A percentile compares a stretch with the other conserved stretches of the same genome.
These are phyloP conservation scores for Neofusicoccum ribis DNA, from an alignment of 2,329 filamentous ascomycete species.

Conservation along the genomic window DNA sequence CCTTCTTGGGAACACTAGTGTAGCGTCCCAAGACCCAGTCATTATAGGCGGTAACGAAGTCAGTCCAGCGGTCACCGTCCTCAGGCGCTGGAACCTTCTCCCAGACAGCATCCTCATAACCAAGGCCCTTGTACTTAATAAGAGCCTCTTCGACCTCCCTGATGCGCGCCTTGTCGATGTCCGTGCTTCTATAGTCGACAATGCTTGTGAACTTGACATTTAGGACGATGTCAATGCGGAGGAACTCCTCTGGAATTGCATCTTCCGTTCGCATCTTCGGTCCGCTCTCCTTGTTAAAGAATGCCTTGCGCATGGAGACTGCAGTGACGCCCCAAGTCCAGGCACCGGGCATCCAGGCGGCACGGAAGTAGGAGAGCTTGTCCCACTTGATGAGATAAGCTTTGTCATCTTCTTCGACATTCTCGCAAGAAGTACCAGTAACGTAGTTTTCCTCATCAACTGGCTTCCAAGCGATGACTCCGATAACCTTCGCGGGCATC, in stretches of 20 bases:
- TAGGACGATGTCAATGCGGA: slow-evolving; percentile 87
- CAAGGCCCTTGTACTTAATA: slow-evolving; percentile 90
- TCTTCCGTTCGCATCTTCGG: slow-evolving; percentile 72
- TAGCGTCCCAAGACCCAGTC: slow-evolving; percentile 82
- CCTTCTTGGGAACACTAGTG: slow-evolving; percentile 59
- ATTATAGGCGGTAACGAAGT: slow-evolving; percentile 80
- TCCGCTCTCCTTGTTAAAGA: slow-evolving; percentile 68
- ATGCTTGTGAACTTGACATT: slow-evolving; percentile 68
- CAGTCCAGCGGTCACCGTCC: slow-evolving; percentile 69
- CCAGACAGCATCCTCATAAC: slow-evolving; percentile 91
- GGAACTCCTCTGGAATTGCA: slow-evolving; percentile 83
- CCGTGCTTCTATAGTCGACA: slow-evolving; percentile 61
- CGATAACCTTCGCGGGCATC: slow-evolving; percentile 66
- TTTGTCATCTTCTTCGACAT: slow-evolving; percentile 73
- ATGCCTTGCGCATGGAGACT: slow-evolving; percentile 67
- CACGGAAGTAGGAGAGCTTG: slow-evolving; percentile 74
- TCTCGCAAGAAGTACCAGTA: slow-evolving; percentile 53
- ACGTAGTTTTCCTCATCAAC: slow-evolving; percentile 57
- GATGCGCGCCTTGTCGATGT: slow-evolving; percentile 70
- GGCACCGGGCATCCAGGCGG: slow-evolving; percentile 81
- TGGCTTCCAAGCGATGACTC: slow-evolving; percentile 88
- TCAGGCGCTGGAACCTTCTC: slow-evolving; percentile 70
- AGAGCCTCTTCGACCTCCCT: slow-evolving; percentile 70
- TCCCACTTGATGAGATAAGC: slow-evolving; percentile 94
- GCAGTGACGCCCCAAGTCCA: slow-evolving; percentile 79